Evolutionary conservation across 208 protist genomes (phyloP), one percentile per base, ranked within the genome.

Genomic region (Trypanosoma avium): DNA sequence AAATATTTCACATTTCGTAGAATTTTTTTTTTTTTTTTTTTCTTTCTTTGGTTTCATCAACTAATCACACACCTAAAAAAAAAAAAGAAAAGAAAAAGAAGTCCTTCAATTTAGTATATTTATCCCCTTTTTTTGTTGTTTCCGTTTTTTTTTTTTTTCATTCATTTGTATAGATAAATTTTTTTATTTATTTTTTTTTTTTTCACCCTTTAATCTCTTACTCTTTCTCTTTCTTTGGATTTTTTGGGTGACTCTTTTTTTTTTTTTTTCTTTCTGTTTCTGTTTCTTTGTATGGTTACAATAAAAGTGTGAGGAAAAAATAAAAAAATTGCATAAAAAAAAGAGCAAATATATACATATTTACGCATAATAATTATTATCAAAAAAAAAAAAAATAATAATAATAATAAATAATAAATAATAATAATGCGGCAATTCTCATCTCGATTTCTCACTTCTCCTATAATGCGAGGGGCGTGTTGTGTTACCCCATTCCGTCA

Each of bases 61-160:
- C n/a, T n/a, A n/a, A n/a, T n/a, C n/a, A n/a, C n/a, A n/a, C 15
- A 55, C 6, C 2, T 33, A 24, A 30, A 50, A 50, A 22, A 17
- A 50, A 62, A 22, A 50, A 53, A 7, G 30, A 66, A 60, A 62
- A 67, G 42, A 27, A 53, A 35, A 67, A 46, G 42, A 48, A 60
- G 22, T 17, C 13, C 12, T 3, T 47, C 10, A 26, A 4, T 24
- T 13, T 10, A 46, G 1, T 45, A 32, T 33, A 15, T 30, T 22
- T 45, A 27, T 15, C n/a, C 12, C 21, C 9, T 50, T 50, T 35
- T 27, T 38, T 26, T n/a, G n/a, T n/a, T n/a, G n/a, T n/a, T n/a
- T n/a, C n/a, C n/a, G n/a, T n/a, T n/a, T n/a, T 17, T 27, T 49
- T 27, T 27, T 49, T 49, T 21, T 49, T 49, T 21, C n/a, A 27